Conservation (phyloP, 768 basidiomycete species). For the Obba rivulosa region DNA sequence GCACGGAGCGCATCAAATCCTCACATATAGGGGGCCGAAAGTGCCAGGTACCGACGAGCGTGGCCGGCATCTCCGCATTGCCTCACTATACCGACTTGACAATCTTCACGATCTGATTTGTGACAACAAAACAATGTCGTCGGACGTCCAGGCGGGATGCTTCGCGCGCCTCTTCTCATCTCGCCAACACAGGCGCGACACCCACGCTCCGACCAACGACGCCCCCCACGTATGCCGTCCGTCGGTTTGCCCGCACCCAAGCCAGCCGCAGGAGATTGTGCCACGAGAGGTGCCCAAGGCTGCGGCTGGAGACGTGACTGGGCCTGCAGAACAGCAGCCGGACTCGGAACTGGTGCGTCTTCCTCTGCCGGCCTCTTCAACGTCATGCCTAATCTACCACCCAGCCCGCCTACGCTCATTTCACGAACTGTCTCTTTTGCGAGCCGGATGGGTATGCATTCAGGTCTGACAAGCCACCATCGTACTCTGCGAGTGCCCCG, state of each 20-base stretch:
- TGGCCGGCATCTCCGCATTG: too few species aligned
- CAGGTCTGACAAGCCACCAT: conserved; percentile 11
- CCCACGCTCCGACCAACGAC: too few species aligned
- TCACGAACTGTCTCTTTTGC: conserved; percentile 7
- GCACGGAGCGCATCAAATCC: too few species aligned
- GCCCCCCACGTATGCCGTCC: not conserved
- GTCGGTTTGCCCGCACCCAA: not conserved
- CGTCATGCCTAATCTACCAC: not conserved
- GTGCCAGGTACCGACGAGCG: too few species aligned
- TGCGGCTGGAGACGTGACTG: not conserved
- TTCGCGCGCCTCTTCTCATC: conserved; percentile 3
- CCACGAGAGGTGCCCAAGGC: not conserved
- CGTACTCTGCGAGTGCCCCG: conserved; percentile 13
- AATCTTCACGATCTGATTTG: too few species aligned
- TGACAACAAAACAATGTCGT: not conserved
- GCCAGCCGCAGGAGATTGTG: not conserved
- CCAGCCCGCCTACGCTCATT: conserved; percentile 8
- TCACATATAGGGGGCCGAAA: too few species aligned
- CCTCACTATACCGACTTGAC: too few species aligned
- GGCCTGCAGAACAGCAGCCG: not conserved
- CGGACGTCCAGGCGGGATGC: conserved; percentile 4
- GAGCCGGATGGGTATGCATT: not conserved
- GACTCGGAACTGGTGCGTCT: not conserved
- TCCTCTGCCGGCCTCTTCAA: too few species aligned
- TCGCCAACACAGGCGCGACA: not conserved